Conservation (phyloP, 257 asterid species). For the Ilex asprella region DNA sequence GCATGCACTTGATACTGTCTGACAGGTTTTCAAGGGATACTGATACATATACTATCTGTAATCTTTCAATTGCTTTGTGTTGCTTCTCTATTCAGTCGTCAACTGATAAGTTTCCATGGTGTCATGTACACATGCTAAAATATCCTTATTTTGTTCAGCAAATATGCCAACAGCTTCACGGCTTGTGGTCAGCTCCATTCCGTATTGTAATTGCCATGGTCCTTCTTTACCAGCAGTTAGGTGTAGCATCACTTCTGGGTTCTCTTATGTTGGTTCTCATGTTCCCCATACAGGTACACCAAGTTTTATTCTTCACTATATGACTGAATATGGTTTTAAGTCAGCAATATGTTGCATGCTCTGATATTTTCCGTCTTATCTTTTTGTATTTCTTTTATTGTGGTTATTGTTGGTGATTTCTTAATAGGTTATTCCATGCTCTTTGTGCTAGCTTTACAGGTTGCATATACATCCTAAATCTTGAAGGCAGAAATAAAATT, state of each 20-base stretch:
- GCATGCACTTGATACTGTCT: not conserved
- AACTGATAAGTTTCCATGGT: not conserved
- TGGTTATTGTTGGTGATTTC: too few species aligned
- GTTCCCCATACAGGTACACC: constrained; percentile 75
- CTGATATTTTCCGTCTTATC: too few species aligned
- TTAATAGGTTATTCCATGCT: too few species aligned
- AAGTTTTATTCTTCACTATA: too few species aligned
- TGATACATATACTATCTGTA: not conserved
- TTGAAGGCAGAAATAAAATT: too few species aligned
- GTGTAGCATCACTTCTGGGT: constrained; percentile 83
- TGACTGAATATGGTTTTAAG: not conserved
- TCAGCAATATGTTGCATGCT: not conserved
- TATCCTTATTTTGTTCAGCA: constrained; percentile 53
- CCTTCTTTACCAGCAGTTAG: constrained; percentile 88
- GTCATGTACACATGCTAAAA: not conserved
- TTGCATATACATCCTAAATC: too few species aligned
- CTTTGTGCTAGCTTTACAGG: too few species aligned
- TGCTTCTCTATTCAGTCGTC: not conserved
- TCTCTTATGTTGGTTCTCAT: constrained; percentile 76
- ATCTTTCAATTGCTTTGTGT: too few species aligned
- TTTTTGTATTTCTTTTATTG: not conserved
- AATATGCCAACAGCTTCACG: constrained; percentile 84
- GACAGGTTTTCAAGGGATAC: not conserved
- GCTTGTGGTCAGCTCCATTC: constrained; percentile 96
- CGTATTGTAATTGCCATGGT: constrained; percentile 67